A percentile compares a stretch with the other conserved stretches of the same genome.
Evolutionary conservation across 1,139 yeast genomes (phyloP).

Genomic region (Yamadazyma epiphylla): DNA sequence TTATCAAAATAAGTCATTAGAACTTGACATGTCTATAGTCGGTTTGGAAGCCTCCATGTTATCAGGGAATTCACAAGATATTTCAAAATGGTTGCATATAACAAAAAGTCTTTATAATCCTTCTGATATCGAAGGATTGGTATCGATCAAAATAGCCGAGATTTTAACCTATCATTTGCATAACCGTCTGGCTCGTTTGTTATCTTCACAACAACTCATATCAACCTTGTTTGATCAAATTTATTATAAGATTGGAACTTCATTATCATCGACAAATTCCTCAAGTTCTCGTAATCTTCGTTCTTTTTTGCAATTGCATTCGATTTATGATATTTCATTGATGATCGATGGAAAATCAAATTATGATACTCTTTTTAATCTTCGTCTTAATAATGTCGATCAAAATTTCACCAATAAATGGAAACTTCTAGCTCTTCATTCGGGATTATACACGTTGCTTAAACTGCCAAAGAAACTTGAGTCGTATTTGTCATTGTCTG

Average conservation of each 20-base stretch:
- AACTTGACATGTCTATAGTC: constrained; percentile 54
- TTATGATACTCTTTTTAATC: constrained; percentile 22
- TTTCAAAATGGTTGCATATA: constrained; percentile 54
- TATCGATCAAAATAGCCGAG: constrained; percentile 64
- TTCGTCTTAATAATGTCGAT: constrained; percentile 49
- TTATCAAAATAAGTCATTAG: constrained; percentile 2
- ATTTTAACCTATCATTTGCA: constrained; percentile 33
- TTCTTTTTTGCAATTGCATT: constrained; percentile 63
- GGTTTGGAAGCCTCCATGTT: constrained; percentile 76
- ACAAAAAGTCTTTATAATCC: constrained; percentile 33
- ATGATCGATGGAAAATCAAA: constrained; percentile 3
- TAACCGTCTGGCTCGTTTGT: too few relatives aligned
- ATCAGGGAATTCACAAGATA: constrained; percentile 50
- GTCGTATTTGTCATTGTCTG: constrained; percentile 59
- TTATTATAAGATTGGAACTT: constrained; percentile 53
- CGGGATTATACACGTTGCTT: constrained; percentile 43
- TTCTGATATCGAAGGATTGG: constrained; percentile 52
- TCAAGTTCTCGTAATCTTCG: constrained; percentile 57
- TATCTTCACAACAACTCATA: too few relatives aligned
- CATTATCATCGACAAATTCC: constrained; percentile 56
- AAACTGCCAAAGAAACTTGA: constrained; percentile 20
- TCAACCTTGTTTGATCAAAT: constrained; percentile 43
- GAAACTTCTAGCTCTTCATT: constrained; percentile 56
- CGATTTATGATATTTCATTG: constrained; percentile 56
- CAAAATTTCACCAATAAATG: constrained; percentile 63